Base-by-base conservation (phyloP, 1,284 basidiomycete species). In the Gymnopus androsaceus region DNA sequence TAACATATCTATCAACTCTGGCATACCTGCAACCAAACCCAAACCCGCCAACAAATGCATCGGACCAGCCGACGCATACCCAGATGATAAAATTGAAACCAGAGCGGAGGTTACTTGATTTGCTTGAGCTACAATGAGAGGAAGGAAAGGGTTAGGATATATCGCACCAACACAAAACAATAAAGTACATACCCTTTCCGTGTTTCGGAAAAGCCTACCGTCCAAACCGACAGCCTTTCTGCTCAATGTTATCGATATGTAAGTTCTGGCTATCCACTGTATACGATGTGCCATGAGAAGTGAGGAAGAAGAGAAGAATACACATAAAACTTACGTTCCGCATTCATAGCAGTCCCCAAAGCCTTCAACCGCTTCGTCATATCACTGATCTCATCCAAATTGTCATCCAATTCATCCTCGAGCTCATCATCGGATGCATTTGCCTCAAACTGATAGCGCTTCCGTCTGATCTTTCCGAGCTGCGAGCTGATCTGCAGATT, bases 381-480 rank as follows among this genome's bases (percentile, higher is more conserved):
- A 54, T 87, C 87, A 47, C 84, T 77, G 57, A 97, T 93, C 73
- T 98, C 94, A 69, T 94, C 87, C 49, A 99, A 74, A 71, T 99
- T 98, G 62, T 86, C 84, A 66, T 98, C 96, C 17, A 98, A 69
- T 69, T 95, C 88, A 64, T 94, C 85, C 73, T 98, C 95, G 2
- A 98, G 64, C 74, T 98, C 95, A 67, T 99, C 95, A 67, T 99
- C 97, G 23, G 91, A 94, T 15, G 83, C 92, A 37, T 87, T 92
- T 17, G 88, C 87, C 63, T 99, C 96, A 65, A 98, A 98, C 72
- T 98, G 95, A 71, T 87, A 99, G 27, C 92, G 83, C 77, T 68
- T 92, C 88, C 46, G n/a, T 90, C 86, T 68, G 38, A 19, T 49
- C 54, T 21, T 50, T 41, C 19, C 40, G 44, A 9, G 41, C 38